Base-by-base conservation (phyloP, 257 asterid species). In the Lavandula angustifolia region DNA sequence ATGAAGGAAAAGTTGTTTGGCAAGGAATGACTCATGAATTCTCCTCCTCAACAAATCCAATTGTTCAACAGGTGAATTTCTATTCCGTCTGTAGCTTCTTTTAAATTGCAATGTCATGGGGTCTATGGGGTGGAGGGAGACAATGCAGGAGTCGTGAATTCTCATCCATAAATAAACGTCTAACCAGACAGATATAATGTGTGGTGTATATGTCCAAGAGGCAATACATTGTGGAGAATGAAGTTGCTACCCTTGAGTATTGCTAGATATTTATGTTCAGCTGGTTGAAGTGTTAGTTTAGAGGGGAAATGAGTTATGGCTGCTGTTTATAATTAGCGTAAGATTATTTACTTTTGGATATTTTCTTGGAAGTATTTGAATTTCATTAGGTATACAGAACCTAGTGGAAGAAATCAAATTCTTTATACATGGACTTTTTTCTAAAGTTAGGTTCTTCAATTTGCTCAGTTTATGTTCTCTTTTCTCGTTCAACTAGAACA, bases 11-110 rank as follows among this genome's bases (percentile, higher is more conserved):
- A 79, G 92, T 90, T 55, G 97, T 87, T 41, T 94, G 97, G 99
- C 92, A 86, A 79, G 99, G 97, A 78, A 87, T 86, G 95, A 87
- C 97, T 75, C 81, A 72, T 72, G 99, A 94, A 54, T 94, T 90
- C 72, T 83, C 95, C 69, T 77, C 97, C 13, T 87, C 99, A 35
- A 73, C 85, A 40, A 87, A 85, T 70, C 86, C 99, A 50, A 87
- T 87, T 60, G 99, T 92, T 50, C 88, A 53, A 73, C 99, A 92
- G 98, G 96, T 92, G 79, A 79, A 62, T 56, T 53, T 53, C 56
- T 7, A 44, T 37, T 61, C 7, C 43, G 10, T 29, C 17, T 59
- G 18, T 16, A 32, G 4, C 17, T 37, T 63, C 34, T 34, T 29
- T 37, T n/a, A 22, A 22, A 22, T 3, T n/a, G 27, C 46, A 34